Base-by-base conservation (phyloP, 78 protist species). In the Dictyostelium firmibasis region DNA sequence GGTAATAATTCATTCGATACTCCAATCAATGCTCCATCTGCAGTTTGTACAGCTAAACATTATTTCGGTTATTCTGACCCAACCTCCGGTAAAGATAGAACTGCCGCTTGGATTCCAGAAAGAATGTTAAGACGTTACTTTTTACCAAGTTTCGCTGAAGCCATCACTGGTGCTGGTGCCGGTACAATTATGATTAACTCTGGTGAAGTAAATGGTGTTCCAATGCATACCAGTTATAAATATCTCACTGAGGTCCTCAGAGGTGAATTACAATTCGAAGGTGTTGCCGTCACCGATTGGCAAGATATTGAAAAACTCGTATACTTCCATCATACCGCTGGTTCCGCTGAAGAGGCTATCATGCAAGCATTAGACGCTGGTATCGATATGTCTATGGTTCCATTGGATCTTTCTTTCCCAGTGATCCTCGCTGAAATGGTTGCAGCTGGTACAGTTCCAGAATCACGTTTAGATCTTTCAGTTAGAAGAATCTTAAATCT, bases 321-420 rank as follows among this genome's bases (percentile, higher is more conserved):
- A n/a, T 69, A 29, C 33, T 91, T n/a, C 86, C 97, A 95, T 76
- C 91, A 79, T 25, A 91, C 78, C 25, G 95, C 97, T 14, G 92
- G 57, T 60, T 8, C 36, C 18, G 31, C 6, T 4, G 33, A 20
- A 18, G 91, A 91, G 67, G 97, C 97, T 13, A 87, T 95, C 31
- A 23, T 43, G 25, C 38, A 60, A 64, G 95, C 97, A 23, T 43
- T 95, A 13, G 91, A 95, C 41, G 96, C 96, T 43, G 96, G 96
- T 83, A 67, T 96, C 25, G 97, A 96, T 84, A 93, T 96, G 96
- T 85, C 95, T 20, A 96, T 96, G 97, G 96, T 91, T 33, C 97
- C 98, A 20, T 36, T 62, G 8, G 96, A 86, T 50, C 29, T 25
- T 7, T 44, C 83, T 47, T 96, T 96, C 96, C 85, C 95, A 60